These are phyloP conservation scores for Colletotrichum limetticola DNA, from an alignment of 2,329 filamentous ascomycete genomes.

Conservation along the genomic window DNA sequence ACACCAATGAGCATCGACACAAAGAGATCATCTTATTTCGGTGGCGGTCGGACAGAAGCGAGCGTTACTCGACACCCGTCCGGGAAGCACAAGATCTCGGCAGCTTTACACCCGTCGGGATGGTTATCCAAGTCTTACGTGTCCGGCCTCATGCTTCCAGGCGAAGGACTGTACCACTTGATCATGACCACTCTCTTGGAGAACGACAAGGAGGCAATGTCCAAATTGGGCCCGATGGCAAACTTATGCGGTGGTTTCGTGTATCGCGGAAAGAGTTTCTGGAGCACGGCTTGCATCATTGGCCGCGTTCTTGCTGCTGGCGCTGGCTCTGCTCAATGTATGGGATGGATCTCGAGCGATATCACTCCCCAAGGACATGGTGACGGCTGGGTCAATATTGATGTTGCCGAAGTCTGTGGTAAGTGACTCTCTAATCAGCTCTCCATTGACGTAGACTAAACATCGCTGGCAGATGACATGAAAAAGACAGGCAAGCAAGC, in stretches of 20 bases:
- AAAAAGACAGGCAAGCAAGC: slow-evolving; percentile 64
- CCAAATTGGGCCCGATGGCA: slow-evolving; percentile 67
- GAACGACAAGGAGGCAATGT: slow-evolving; percentile 69
- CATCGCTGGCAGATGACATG: slow-evolving; percentile 54
- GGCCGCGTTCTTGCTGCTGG: slow-evolving; percentile 73
- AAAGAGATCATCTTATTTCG: slow-evolving; percentile 59
- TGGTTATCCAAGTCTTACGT: slow-evolving; percentile 77
- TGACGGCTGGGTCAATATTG: slow-evolving; percentile 70
- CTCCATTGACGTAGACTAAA: slow-evolving; percentile 13
- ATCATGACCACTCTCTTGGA: slow-evolving; percentile 75
- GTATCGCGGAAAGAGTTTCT: slow-evolving; percentile 73
- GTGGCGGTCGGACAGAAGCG: slow-evolving; percentile 39
- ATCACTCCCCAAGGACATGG: slow-evolving; percentile 61
- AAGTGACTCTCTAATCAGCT: slow-evolving; percentile 39
- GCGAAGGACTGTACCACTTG: slow-evolving; percentile 70
- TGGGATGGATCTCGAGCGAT: slow-evolving; percentile 75
- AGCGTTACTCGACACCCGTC: slow-evolving; percentile 42
- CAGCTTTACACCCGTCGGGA: slow-evolving; percentile 67
- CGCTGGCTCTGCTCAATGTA: slow-evolving; percentile 70
- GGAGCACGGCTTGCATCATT: slow-evolving; percentile 74
- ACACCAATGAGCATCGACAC: slow-evolving; percentile 48
- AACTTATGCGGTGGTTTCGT: slow-evolving; percentile 74
- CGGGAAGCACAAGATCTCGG: slow-evolving; percentile 64
- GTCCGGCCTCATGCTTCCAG: slow-evolving; percentile 72
- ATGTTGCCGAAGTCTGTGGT: slow-evolving; percentile 64